These are phyloP conservation scores for Astraeus odoratus DNA, from an alignment of 768 basidiomycete species.

Conservation along the genomic window DNA sequence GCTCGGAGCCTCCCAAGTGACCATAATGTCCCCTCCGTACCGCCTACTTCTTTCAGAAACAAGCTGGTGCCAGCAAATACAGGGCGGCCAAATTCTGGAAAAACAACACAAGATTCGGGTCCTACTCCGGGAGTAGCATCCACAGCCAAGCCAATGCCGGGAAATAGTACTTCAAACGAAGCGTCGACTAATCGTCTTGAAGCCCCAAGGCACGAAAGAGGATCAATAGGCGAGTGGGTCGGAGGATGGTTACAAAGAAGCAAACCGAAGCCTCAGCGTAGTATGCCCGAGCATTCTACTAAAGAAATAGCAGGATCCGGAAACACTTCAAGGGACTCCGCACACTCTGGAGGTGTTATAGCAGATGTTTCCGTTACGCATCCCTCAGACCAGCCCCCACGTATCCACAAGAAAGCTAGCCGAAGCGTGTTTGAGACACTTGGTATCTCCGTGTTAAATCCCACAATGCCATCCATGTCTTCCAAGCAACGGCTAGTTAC, in stretches of 20 bases:
- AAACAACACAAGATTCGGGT: not conserved
- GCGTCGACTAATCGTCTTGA: conserved; percentile 6
- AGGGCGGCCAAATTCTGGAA: conserved; percentile 1
- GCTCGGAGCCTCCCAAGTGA: conserved; percentile 23
- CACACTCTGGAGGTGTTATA: conserved; percentile 10
- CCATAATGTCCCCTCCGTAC: conserved; percentile 10
- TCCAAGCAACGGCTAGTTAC: conserved; percentile 16
- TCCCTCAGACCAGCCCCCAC: conserved; percentile 11
- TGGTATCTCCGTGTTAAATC: conserved; percentile 61
- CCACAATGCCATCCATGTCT: conserved; percentile 27
- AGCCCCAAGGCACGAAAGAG: conserved; percentile 26
- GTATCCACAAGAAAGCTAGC: conserved; percentile 37
- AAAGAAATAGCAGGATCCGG: conserved; percentile 14
- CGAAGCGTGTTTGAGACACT: conserved; percentile 69
- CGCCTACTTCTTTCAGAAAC: conserved; percentile 3
- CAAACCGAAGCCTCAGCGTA: conserved; percentile 26
- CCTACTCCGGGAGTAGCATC: not conserved
- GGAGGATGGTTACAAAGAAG: conserved; percentile 66
- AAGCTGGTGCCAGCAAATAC: not conserved
- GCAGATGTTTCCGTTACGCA: conserved; percentile 7
- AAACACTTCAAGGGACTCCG: conserved; percentile 17
- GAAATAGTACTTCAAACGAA: conserved; percentile 7
- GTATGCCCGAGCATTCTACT: conserved; percentile 12
- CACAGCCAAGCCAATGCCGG: conserved; percentile 2
- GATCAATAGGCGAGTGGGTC: conserved; percentile 64